These are phyloP conservation scores for Suillus cothurnatus DNA, from an alignment of 768 basidiomycete species.

Conservation along the genomic window DNA sequence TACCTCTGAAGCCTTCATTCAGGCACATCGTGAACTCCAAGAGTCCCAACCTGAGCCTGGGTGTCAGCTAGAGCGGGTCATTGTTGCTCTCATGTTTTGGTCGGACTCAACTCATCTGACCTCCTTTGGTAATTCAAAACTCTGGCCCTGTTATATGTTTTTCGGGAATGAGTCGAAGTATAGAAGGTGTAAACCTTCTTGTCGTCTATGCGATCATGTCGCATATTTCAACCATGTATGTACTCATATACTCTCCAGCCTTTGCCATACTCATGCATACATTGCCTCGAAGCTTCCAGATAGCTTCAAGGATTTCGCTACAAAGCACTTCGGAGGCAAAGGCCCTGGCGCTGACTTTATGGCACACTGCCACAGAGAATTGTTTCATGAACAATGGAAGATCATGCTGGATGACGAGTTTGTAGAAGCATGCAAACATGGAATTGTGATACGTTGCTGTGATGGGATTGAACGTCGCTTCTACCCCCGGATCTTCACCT, in stretches of 20 bases:
- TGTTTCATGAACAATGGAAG: neutral
- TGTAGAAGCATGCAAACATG: neutral
- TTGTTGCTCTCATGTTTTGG: constrained; percentile 31
- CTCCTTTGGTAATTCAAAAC: constrained; percentile 29
- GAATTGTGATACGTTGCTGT: constrained; percentile 15
- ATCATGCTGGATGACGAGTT: neutral
- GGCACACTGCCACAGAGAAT: neutral
- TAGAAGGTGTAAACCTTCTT: constrained; percentile 18
- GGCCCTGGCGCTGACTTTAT: neutral
- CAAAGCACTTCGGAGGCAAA: constrained; percentile 1
- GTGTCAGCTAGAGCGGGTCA: constrained; percentile 14
- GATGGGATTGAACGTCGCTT: constrained; percentile 12
- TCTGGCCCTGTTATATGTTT: constrained; percentile 29
- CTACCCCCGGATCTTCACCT: constrained; percentile 31
- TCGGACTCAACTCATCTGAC: constrained; percentile 36
- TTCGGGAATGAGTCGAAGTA: constrained; percentile 27
- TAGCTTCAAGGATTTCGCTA: constrained; percentile 16
- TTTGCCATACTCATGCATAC: neutral
- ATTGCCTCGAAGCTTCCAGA: constrained; percentile 15
- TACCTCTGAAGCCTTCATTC: constrained; percentile 18
- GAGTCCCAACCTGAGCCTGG: constrained; percentile 15
- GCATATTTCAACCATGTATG: constrained; percentile 15
- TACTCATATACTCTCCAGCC: too few species aligned
- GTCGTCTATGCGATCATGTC: constrained; percentile 11
- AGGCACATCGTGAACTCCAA: constrained; percentile 21